Base-by-base conservation (phyloP, 495 filamentous ascomycete genomes). In the Delitschia confertaspora region DNA sequence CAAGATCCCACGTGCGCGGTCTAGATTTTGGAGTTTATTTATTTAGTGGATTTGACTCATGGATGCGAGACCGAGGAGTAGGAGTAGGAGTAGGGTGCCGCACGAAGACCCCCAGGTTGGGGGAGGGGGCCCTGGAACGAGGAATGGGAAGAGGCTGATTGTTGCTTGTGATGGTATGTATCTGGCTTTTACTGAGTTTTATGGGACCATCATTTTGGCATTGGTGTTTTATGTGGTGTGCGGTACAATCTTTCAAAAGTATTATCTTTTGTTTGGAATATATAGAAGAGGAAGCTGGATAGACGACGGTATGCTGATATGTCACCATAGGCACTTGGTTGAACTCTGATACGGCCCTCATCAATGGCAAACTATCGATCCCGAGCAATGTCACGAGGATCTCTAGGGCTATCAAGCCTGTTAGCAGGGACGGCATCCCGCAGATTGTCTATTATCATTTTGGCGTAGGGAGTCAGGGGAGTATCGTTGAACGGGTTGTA, bases 321-420 rank as follows among this genome's bases (percentile, higher is more conserved):
- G 16, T 42, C 17, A 6, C 18, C 9, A 45, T 33, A 58, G 52
- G 52, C 9, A 60, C 49, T 16, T 66, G 63, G 62, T 39, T 62
- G 9, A 57, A 67, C 45, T 53, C 63, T 9, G 63, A 65, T 34
- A 60, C 55, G 35, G 59, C 55, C 24, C 41, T 52, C 6, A 38
- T 60, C 13, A 61, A 61, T 33, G 59, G 53, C 20, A 39, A 61
- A 33, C 14, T 68, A 5, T 36, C 42, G 4, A 56, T 58, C 4
- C 63, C 63, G 1, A 59, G 53, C 40, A 67, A 67, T 42, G 60
- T 67, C 22, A 65, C 64, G 7, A 56, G 64, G 3, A 47, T 67
- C n/a, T 52, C 59, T 16, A 57, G 64, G 30, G 63, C 63, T 21
- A 63, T 67, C 46, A 59, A 60, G 26, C 33, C 64, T 11, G 38